These are phyloP conservation scores for Xylariaceae sp. DNA, from an alignment of 2,329 filamentous ascomycete species.

Conservation along the genomic window DNA sequence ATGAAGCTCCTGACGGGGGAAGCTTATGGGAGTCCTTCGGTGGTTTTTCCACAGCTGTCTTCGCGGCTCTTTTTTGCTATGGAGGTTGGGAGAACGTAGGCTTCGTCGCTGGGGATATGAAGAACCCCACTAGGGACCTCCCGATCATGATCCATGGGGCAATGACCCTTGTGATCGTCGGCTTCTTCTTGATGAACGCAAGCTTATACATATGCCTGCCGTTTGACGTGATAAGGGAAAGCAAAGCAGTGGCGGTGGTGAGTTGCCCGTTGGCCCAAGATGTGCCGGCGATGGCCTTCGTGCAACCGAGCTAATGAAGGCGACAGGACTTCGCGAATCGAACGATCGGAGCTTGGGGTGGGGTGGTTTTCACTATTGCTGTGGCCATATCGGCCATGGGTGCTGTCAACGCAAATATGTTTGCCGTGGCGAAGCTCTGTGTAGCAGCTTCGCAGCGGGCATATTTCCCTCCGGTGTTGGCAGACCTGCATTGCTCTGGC, in stretches of 20 bases:
- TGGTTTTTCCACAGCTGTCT: constrained; percentile 37
- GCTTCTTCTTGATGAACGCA: constrained; percentile 39
- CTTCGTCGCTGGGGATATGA: constrained; percentile 30
- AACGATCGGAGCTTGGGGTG: constrained; percentile 35
- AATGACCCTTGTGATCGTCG: constrained; percentile 38
- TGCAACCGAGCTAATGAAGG: constrained; percentile 8
- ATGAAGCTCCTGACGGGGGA: constrained; percentile 12
- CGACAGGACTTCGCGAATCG: constrained; percentile 27
- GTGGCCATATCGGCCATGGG: constrained; percentile 39
- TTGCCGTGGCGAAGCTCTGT: constrained; percentile 38
- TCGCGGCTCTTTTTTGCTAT: constrained; percentile 40
- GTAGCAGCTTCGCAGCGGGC: constrained; percentile 33
- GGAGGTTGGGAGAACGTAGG: constrained; percentile 41
- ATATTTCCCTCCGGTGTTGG: constrained; percentile 26
- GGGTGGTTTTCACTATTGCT: constrained; percentile 35
- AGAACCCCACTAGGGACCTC: constrained; percentile 27
- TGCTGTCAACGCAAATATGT: constrained; percentile 40
- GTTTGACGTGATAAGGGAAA: constrained; percentile 36
- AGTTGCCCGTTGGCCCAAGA: constrained; percentile 21
- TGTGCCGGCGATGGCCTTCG: constrained; percentile 16
- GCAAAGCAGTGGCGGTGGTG: constrained; percentile 39
- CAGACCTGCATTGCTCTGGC: constrained; percentile 26
- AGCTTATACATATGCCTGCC: constrained; percentile 39
- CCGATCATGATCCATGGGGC: constrained; percentile 38
- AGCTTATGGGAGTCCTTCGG: constrained; percentile 36